A percentile compares a stretch with the other conserved stretches of the same genome.
phyloP scores from a whole-genome alignment of 192 early-diverging fungal species.

The Anaeromyces robustus region DNA sequence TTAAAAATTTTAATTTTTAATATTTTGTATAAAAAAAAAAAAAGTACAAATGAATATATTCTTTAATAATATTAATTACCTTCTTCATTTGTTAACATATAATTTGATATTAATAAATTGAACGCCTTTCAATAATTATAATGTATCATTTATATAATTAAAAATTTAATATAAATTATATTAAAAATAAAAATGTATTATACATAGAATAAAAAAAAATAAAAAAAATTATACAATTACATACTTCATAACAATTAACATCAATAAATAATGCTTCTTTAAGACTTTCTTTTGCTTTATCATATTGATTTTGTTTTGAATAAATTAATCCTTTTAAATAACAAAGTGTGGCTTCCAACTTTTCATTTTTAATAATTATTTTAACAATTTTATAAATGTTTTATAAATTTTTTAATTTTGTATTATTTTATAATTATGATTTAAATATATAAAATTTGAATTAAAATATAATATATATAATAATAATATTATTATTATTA shows the following conservation, averaged over 20 bases:
- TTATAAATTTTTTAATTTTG: background rate
- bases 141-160: too few species aligned
- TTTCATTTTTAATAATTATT: background rate
- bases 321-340: constrained; percentile 39
- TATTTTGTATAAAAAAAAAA: too few species aligned
- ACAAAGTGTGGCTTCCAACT: constrained; percentile 48
- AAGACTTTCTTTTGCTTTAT: constrained; percentile 35
- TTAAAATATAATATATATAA: too few species aligned
- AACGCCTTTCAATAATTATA: constrained; percentile 22
- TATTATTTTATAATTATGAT: too few species aligned
- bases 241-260: constrained; percentile 46
- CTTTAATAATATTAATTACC: constrained; percentile 32
- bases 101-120: constrained; percentile 29
- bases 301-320: constrained; percentile 24
- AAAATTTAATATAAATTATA: too few species aligned
- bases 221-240: constrained; percentile 3
- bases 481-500: too few species aligned
- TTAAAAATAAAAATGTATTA: too few species aligned
- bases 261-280: constrained; percentile 45
- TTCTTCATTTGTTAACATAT: constrained; percentile 41
- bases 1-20: too few species aligned
- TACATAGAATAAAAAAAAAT: background rate
- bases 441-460: too few species aligned
- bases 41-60: too few species aligned
- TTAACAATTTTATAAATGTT: background rate